Conservation (phyloP, 768 basidiomycete species). For the Tylopilus subfusipes region DNA sequence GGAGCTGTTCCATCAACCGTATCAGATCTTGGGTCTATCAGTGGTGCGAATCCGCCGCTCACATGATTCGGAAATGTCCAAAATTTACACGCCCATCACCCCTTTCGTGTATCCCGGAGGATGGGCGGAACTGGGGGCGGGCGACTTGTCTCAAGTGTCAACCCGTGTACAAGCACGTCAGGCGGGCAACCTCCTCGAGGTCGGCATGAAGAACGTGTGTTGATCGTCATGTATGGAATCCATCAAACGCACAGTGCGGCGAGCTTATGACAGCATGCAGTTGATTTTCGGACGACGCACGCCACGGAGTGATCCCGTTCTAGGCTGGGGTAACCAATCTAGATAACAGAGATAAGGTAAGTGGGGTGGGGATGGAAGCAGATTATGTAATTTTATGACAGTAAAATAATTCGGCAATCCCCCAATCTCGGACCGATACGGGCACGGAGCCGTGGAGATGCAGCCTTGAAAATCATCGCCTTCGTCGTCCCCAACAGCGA, state of each 20-base stretch:
- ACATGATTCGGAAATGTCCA: conserved; percentile 4
- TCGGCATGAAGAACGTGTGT: conserved; percentile 7
- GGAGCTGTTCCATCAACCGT: conserved; percentile 24
- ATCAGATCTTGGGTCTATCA: conserved; percentile 28
- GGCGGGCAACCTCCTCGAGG: neutral
- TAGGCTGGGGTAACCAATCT: neutral
- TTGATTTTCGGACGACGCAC: conserved; percentile 9
- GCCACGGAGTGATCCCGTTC: neutral
- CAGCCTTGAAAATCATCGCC: conserved; percentile 13
- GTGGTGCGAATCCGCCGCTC: conserved; percentile 12
- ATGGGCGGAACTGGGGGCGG: neutral
- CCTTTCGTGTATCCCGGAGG: neutral
- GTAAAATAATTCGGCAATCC: conserved; percentile 10
- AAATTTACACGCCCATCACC: conserved; percentile 4
- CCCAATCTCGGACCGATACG: conserved; percentile 27
- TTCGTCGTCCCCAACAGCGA: conserved; percentile 4
- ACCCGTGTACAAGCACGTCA: neutral
- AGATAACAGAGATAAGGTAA: conserved; percentile 3
- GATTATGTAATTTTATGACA: conserved; percentile 11
- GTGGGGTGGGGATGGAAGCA: conserved; percentile 17
- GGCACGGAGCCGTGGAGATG: conserved; percentile 19
- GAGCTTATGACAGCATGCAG: conserved; percentile 1
- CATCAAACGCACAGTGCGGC: neutral
- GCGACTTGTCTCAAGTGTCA: conserved; percentile 6
- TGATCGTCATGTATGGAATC: neutral